Base-by-base conservation (phyloP, 208 protist species). In the Trypanosoma lewisi region DNA sequence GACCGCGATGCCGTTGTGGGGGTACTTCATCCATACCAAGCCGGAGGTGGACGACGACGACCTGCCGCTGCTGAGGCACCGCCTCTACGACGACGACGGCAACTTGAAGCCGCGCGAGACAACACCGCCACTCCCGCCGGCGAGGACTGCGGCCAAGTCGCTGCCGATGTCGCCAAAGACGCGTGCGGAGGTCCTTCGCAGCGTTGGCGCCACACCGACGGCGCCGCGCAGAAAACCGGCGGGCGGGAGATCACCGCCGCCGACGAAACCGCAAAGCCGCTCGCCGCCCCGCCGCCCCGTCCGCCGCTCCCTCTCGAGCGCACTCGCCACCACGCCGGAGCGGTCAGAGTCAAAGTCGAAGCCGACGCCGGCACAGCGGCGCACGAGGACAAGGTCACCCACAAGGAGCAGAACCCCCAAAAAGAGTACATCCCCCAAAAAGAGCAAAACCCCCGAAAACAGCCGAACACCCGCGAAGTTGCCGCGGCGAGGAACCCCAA, bases 21-120 rank as follows among this genome's bases (percentile, higher is more conserved):
- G 75, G 48, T 79, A 80, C 6, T 89, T 82, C 62, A 52, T 94
- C 19, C 56, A 61, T 50, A 86, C 82, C 0, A 85, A 83, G 33
- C 67, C 67, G 27, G 83, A 92, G 63, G 88, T 95, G 50, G 88
- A 95, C 54, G 89, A 95, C 47, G 73, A 77, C 51, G 89, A 95
- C 48, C 77, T 95, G 28, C 89, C 89, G 14, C 75, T 93, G 67
- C 71, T 80, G 23, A 77, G 91, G 82, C 68, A 91, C 71, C 84
- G 85, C 67, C 77, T 96, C 47, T 93, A 86, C 63, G 87, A 94
- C 52, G 87, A 91, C 57, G 71, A 89, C 17, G 86, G 78, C 19
- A 73, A 81, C 45, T 9, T 87, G 37, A 88, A 83, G 56, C 68
- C 74, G 14, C 25, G 28, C 27, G 34, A 49, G 31, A 12, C 49